Percentiles rank a stretch among this genome's conserved stretches.
phyloP scores from a whole-genome alignment of 192 early-diverging fungal species.

The Phycomyces blakesleeanus region DNA sequence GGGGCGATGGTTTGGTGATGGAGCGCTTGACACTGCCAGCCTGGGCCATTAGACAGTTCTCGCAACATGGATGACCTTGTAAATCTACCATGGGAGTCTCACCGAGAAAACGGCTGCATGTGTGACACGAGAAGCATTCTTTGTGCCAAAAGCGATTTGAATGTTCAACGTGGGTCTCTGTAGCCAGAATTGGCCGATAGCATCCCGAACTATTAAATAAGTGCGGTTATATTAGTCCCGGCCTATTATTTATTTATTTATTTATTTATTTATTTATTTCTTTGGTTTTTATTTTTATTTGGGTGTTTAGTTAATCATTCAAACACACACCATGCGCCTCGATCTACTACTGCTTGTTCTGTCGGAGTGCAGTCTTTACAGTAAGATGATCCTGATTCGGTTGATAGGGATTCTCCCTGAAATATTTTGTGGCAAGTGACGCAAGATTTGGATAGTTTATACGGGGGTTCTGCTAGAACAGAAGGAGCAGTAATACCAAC shows the following conservation, averaged over 20 bases:
- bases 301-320: no score
- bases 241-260: background rate
- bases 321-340: background rate
- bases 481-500: no score
- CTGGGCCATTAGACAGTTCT: slow-evolving; percentile 42
- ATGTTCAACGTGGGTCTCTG: slow-evolving; percentile 24
- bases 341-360: background rate
- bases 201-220: background rate
- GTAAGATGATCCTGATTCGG: no score
- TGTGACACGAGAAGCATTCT: slow-evolving; percentile 43
- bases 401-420: slow-evolving; percentile 5
- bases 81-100: slow-evolving; percentile 46
- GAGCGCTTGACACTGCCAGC: slow-evolving; percentile 6
- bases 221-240: background rate
- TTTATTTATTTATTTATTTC: no score
- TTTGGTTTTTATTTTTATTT: no score
- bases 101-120: slow-evolving; percentile 28
- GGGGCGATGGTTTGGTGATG: background rate
- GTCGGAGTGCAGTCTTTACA: slow-evolving; percentile 4
- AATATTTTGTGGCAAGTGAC: slow-evolving; percentile 6
- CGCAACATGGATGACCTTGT: slow-evolving; percentile 43
- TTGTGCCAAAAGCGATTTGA: slow-evolving; percentile 17
- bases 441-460: no score
- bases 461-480: no score
- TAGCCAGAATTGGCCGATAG: background rate